Evolutionary conservation across 306 rosid species (phyloP).

Genomic region (Hippophae tibetana): DNA sequence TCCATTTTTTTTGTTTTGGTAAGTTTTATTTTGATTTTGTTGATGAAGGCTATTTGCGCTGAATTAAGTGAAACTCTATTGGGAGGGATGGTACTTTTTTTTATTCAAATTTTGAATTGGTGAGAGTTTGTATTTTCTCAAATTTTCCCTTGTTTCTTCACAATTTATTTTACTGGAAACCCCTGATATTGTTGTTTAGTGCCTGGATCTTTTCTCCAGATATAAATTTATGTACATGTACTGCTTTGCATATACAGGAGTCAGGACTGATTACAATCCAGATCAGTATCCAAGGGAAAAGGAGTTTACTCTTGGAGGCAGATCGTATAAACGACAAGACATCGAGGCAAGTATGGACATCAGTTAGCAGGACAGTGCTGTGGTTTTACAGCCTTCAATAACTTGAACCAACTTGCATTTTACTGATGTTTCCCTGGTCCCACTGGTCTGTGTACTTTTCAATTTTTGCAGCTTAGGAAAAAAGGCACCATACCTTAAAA

Average conservation of each 20-base stretch:
- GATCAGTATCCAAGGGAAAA: conserved; percentile 91
- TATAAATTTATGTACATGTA: conserved; percentile 13
- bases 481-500: conserved; percentile 63
- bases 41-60: too few species aligned
- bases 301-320: conserved; percentile 79
- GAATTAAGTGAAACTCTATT: too few species aligned
- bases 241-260: conserved; percentile 51
- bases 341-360: conserved; percentile 94
- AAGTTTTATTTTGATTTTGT: too few species aligned
- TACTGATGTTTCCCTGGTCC: conserved; percentile 13
- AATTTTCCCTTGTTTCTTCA: not conserved
- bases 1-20: too few species aligned
- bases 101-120: not conserved
- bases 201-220: conserved; percentile 8
- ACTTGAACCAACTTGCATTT: conserved; percentile 9
- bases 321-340: conserved; percentile 76
- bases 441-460: conserved; percentile 19
- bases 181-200: conserved; percentile 8
- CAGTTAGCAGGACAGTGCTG: conserved; percentile 20
- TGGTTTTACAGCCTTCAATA: conserved; percentile 5
- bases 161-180: not conserved
- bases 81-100: not conserved
- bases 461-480: conserved; percentile 69
- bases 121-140: not conserved
- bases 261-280: conserved; percentile 91